Conservation (phyloP, 768 basidiomycete genomes). For the Amanita exitialis region DNA sequence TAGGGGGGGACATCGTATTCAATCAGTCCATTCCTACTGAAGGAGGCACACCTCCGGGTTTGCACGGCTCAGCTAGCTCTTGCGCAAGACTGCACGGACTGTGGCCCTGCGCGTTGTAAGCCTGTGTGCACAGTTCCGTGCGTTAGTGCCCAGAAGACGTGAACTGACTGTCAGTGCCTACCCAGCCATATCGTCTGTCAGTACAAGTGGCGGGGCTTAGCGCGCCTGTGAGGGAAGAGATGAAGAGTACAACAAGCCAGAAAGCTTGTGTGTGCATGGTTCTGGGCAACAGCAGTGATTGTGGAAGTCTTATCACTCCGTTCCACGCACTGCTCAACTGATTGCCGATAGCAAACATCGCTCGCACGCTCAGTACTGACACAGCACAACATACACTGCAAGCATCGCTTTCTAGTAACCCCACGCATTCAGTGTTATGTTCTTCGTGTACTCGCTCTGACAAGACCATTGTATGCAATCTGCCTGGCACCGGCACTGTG, state of each 20-base stretch:
- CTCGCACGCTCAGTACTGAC: not conserved
- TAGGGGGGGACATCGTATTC: not conserved
- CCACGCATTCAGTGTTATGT: not conserved
- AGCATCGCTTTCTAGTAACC: not conserved
- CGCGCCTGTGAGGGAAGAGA: not conserved
- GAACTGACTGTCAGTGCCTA: not conserved
- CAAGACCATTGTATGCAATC: not conserved
- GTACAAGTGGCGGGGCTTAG: not conserved
- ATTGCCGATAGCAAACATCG: too few species aligned
- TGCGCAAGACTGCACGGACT: constrained; percentile 4
- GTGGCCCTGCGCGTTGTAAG: not conserved
- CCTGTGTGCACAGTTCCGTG: not conserved
- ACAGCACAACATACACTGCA: not conserved
- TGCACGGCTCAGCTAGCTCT: not conserved
- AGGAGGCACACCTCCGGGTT: not conserved
- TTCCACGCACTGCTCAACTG: not conserved
- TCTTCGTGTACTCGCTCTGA: not conserved
- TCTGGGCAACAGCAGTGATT: too few species aligned
- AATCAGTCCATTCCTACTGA: not conserved
- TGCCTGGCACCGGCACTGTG: not conserved
- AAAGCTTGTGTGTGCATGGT: not conserved
- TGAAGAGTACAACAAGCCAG: not conserved
- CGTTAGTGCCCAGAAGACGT: not conserved
- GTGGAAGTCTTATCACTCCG: not conserved
- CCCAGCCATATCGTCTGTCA: not conserved